Base-by-base conservation (phyloP, 106 monocot genomes). In the Dendrobium huoshanense region DNA sequence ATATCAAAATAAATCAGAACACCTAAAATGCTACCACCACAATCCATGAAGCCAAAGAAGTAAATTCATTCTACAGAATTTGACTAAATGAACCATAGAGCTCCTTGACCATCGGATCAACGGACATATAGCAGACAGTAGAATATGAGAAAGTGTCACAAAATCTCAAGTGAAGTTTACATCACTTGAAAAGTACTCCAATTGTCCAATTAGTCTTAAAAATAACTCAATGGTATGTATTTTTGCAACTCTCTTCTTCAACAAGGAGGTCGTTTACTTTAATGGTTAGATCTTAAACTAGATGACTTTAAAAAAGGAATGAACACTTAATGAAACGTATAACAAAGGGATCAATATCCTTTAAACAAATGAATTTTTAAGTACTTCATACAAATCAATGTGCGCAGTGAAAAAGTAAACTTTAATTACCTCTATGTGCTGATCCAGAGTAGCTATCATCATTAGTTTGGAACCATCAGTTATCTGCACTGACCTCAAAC, bases 341-440 rank as follows among this genome's bases (percentile, higher is more conserved):
- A 27, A 9, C 67, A 67, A 29, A 67, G 67, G 25, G 29, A 67
- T 29, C 9, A 67, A 67, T 67, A 29, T 67, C 67, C 5, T 67
- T 29, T 67, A 37, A 25, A 65, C 13, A 70, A 70, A 33, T 37
- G 37, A 37, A 70, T 37, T 70, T 70, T 13, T 37, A 70, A 15
- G 15, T 33, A 13, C 37, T 37, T 70, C 70, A 37, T 74, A 22
- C 13, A 44, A 42, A 74, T 42, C n/a, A 42, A 16, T 41, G 5
- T 19, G 44, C 19, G 43, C 2, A 22, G n/a, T 44, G 72, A 31
- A 76, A 74, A 54, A 49, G 3, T 22, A 77, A 54, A 29, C 48
- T 27, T 13, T 49, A 81, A 65, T 83, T 89, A 98, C 97, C 85
- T 91, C 97, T 87, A 92, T 94, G 78, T 94, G 97, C 41, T 94